Evolutionary conservation across 106 monocot genomes (phyloP).

Genomic region (Agapanthus africanus): DNA sequence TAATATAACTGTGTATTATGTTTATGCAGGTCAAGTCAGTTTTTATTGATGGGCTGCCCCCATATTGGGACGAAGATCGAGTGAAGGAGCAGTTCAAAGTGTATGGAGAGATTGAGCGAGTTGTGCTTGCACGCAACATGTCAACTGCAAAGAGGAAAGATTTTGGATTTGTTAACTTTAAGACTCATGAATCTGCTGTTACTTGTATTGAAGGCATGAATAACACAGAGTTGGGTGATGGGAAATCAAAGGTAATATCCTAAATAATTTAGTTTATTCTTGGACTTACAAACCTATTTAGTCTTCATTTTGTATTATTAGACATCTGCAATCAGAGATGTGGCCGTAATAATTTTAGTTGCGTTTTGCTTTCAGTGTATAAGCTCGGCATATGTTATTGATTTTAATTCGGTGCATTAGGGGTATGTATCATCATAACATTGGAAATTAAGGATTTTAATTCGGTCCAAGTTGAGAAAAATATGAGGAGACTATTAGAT

Average conservation of each 20-base stretch:
- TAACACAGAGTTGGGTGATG: slow-evolving; percentile 54
- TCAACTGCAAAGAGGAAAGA: slow-evolving; percentile 56
- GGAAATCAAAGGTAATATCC: slow-evolving; percentile 42
- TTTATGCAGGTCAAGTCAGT: slow-evolving; percentile 56
- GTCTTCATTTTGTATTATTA: too few relatives aligned
- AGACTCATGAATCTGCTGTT: slow-evolving; percentile 56
- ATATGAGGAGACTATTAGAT: too few relatives aligned
- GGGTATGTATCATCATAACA: too few relatives aligned
- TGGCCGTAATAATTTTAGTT: too few relatives aligned
- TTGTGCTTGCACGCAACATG: slow-evolving; percentile 67
- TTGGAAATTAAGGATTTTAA: too few relatives aligned
- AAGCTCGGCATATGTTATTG: too few relatives aligned
- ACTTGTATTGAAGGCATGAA: slow-evolving; percentile 50
- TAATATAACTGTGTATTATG: neutral
- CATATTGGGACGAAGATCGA: slow-evolving; percentile 70
- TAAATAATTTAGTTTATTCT: too few relatives aligned
- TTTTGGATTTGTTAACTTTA: slow-evolving; percentile 79
- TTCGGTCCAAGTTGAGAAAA: too few relatives aligned
- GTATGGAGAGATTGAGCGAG: slow-evolving; percentile 65
- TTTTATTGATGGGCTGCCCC: slow-evolving; percentile 68
- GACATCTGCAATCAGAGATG: too few relatives aligned
- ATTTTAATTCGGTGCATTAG: too few relatives aligned
- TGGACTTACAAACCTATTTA: too few relatives aligned
- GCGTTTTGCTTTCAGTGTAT: too few relatives aligned
- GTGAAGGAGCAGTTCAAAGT: slow-evolving; percentile 62